Percentiles rank a stretch among this genome's conserved stretches.
Conservation (phyloP, 164 flowering plant species). For the Berberis vulgaris region DNA sequence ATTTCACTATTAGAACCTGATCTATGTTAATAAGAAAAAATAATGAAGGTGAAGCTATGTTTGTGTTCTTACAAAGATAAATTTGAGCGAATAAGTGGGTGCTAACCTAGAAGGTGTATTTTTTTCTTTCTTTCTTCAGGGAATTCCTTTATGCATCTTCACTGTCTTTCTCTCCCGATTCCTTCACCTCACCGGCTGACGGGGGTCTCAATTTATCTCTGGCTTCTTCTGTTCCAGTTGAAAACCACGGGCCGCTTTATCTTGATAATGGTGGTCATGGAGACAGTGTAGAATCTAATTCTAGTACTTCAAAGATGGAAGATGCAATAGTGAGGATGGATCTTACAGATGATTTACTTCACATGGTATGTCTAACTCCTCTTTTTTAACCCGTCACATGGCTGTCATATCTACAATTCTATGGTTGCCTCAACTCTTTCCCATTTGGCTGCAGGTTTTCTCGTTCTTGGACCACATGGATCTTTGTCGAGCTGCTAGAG, state of each 20-base stretch:
- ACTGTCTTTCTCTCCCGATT: conserved; percentile 17
- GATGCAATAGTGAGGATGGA: conserved; percentile 68
- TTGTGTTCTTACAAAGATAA: background rate
- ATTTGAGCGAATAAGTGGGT: background rate
- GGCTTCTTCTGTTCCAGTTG: conserved; percentile 17
- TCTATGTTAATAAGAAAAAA: no score
- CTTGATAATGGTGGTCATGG: conserved; percentile 21
- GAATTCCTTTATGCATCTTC: conserved; percentile 18
- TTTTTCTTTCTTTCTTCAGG: conserved; percentile 17
- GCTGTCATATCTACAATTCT: background rate
- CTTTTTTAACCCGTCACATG: background rate
- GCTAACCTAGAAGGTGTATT: background rate
- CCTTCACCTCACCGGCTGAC: conserved; percentile 21
- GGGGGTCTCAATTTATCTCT: conserved; percentile 16
- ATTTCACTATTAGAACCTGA: no score
- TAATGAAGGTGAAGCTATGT: no score
- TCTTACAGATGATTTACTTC: conserved; percentile 90
- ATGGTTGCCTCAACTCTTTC: background rate
- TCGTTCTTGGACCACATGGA: conserved; percentile 75
- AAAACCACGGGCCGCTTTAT: conserved; percentile 25
- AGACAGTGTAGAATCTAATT: conserved; percentile 17
- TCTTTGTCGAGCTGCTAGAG: conserved; percentile 82
- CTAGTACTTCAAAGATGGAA: conserved; percentile 27
- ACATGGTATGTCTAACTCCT: conserved; percentile 51
- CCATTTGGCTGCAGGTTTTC: conserved; percentile 52